Base-by-base conservation (phyloP, 345 rosid species). In the Erucastrum elatum region DNA sequence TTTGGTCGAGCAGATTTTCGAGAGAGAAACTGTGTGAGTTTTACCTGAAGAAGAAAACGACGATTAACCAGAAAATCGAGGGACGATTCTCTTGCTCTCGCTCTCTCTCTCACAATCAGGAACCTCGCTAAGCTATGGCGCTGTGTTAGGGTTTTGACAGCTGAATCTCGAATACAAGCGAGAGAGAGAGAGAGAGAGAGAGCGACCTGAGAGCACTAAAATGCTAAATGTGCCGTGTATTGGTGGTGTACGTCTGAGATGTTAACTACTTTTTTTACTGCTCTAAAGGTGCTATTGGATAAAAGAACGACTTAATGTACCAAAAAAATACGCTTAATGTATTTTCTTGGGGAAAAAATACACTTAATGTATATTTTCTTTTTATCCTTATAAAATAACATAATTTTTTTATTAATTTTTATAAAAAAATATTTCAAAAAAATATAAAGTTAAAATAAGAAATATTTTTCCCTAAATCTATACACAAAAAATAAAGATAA, bases 101-200 rank as follows among this genome's bases (percentile, higher is more conserved):
- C 26, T 56, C 56, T 78, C 55, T 44, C 77, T 56, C 56, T 78
- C 55, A 33, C 77, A 3, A 12, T 13, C 31, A 21, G 71, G 66
- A 35, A 63, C 35, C 49, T 74, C 46, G 66, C 78, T 78, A 8
- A 12, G 73, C 63, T 78, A 66, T 66, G 74, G 69, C 56, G 25
- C 58, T 69, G 3, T 21, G 37, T 63, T 80, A 75, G 83, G 83
- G 82, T 80, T 74, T 80, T 80, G 31, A 79, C 62, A 75, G 79
- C 66, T 64, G 83, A 80, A 75, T 80, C 79, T 74, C 74, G 12
- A 68, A 59, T 13, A 68, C 56, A 49, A 61, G 69, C 63, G 73
- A 67, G 71, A 55, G 64, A 69, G 75, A 58, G 64, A 53, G 59
- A 17, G 61, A 55, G 64, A 62, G 75, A 58, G 64, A 53, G 59